Base-by-base conservation (phyloP, 345 rosid genomes). In the sweet orange (Citrus sinensis) region DNA sequence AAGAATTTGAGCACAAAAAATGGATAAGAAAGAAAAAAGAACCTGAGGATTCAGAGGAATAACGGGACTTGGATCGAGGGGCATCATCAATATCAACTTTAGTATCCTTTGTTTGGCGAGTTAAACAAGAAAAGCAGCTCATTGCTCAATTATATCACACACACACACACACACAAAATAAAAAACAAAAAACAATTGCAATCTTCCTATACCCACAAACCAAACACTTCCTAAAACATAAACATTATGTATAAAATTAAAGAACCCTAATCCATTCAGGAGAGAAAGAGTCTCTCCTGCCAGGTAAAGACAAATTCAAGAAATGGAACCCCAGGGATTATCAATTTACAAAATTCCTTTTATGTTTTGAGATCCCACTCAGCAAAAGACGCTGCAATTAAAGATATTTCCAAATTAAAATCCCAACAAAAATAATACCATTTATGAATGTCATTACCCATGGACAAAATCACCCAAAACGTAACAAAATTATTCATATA, bases 101-200 rank as follows among this genome's bases (percentile, higher is more conserved):
- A 74, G 25, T 82, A 70, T 86, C 98, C 16, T 88, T 89, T 19
- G 85, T 82, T 37, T 83, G 87, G 4, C 90, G 83, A 78, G 67
- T 85, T n/a, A 91, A 34, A 84, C 99, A 96, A 81, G 92, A 89
- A 80, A 94, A 96, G 84, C 98, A 96, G 81, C 91, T 86, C 99
- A 92, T 96, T 27, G 55, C 76, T 65, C 19, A 37, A 8, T 20
- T 9, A 63, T 32, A 22, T 30, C 51, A 10, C 37, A 32, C 49
- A 35, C 51, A 37, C 20, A 73, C 35, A 63, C 14, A 46, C 49
- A 16, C 62, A 68, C 20, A 13, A 34, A 34, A 35, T 1, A 39
- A 40, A 42, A 42, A 40, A 42, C 14, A 10, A 42, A 46, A 46
- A 46, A 10, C 49, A 46, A 46, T 11, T 13, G 51, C 17, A 46